A percentile compares a stretch with the other conserved stretches of the same genome.
phyloP scores from a whole-genome alignment of 1,284 basidiomycete genomes.

The Puccinia hordei region DNA sequence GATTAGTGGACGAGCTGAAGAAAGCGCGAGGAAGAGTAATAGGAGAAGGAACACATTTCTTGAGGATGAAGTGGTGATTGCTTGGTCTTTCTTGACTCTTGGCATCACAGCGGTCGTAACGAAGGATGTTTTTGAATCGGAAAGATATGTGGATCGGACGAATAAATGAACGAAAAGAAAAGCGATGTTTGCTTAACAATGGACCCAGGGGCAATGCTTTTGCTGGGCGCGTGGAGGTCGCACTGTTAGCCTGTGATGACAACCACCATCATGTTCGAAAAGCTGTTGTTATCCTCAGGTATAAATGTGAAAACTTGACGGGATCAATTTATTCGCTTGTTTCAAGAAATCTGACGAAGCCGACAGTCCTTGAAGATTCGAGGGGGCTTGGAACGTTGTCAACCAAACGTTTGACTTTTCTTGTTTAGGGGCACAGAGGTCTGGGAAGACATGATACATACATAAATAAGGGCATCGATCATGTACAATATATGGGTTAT shows the following conservation, averaged over 20 bases:
- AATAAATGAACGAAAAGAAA: background rate
- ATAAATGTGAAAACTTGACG: background rate
- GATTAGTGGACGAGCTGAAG: background rate
- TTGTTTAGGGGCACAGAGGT: too few relatives aligned
- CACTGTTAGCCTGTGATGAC: background rate
- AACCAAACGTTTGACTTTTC: background rate
- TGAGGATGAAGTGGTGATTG: too few relatives aligned
- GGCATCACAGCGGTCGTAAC: background rate
- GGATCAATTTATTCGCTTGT: background rate
- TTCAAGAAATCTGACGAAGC: conserved; percentile 3
- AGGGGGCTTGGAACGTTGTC: conserved; percentile 21
- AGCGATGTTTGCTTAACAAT: background rate
- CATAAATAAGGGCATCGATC: too few relatives aligned
- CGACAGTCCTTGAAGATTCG: background rate
- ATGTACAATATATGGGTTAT: too few relatives aligned
- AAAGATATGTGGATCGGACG: background rate
- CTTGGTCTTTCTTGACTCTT: conserved; percentile 5
- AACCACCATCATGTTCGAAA: background rate
- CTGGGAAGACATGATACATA: too few relatives aligned
- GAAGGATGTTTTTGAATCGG: background rate
- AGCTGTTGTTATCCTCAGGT: too few relatives aligned
- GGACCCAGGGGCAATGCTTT: background rate
- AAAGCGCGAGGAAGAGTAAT: background rate
- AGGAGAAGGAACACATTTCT: background rate
- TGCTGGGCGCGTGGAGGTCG: background rate